A percentile compares a stretch with the other conserved stretches of the same genome.
phyloP scores from a whole-genome alignment of 2,329 filamentous ascomycete species.

The Ascochyta rabiei region DNA sequence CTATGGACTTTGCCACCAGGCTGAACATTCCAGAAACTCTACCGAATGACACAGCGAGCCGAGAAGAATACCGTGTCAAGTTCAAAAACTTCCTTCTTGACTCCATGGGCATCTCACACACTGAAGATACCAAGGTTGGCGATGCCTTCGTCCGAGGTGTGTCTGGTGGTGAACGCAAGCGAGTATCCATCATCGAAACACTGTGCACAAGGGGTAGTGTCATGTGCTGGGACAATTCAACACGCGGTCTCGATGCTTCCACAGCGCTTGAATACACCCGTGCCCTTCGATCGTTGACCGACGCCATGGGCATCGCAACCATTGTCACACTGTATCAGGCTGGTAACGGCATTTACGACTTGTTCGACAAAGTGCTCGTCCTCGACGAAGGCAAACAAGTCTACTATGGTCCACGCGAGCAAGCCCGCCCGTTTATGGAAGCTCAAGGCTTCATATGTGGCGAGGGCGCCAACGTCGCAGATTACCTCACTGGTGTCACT shows the following conservation, averaged over 20 bases:
- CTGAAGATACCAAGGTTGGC: conserved; percentile 69
- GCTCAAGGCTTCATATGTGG: conserved; percentile 69
- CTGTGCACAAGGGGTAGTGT: conserved; percentile 64
- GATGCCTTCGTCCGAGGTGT: conserved; percentile 71
- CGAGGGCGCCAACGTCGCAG: conserved; percentile 68
- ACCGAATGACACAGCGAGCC: conserved; percentile 51
- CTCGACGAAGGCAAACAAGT: conserved; percentile 79
- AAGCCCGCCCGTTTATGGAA: conserved; percentile 70
- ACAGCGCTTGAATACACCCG: conserved; percentile 62
- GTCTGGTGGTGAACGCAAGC: conserved; percentile 71
- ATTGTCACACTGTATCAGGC: conserved; percentile 63
- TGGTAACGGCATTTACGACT: conserved; percentile 59
- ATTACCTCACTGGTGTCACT: conserved; percentile 79
- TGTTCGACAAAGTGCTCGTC: conserved; percentile 75
- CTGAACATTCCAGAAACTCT: conserved; percentile 65
- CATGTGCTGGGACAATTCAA: conserved; percentile 56
- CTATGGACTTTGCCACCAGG: conserved; percentile 61
- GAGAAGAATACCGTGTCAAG: conserved; percentile 56
- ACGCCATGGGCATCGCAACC: conserved; percentile 56
- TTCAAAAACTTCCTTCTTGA: conserved; percentile 61
- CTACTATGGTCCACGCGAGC: conserved; percentile 68
- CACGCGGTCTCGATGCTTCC: conserved; percentile 44
- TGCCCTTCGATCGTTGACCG: conserved; percentile 57
- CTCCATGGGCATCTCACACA: conserved; percentile 55
- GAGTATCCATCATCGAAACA: conserved; percentile 71